Evolutionary conservation across 1,284 basidiomycete genomes (phyloP), one percentile per base, ranked within the genome.

Genomic region (Irpex sp.): DNA sequence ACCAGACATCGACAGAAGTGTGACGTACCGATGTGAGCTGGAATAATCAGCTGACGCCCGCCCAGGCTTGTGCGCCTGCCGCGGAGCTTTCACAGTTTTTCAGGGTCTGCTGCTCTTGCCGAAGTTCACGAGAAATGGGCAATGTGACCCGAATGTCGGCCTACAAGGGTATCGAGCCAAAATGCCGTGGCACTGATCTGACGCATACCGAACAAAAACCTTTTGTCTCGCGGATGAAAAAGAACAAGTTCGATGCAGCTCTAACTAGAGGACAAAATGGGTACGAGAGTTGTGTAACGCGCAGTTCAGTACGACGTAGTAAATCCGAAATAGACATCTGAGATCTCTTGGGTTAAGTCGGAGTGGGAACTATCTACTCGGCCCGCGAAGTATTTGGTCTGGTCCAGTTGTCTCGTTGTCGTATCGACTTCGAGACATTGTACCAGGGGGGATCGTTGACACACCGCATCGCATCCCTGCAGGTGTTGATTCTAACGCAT

Each of bases 71-170:
- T 56, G 54, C 54, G 54, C 11, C 54, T 56, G 54, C 54, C 54
- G 54, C 54, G 54, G 54, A 36, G 54, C 34, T 52, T 52, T 52
- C 49, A 52, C 49, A 52, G 49, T 17, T 36, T 9, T 36, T 56
- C 31, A 49, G 31, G 48, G 58, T 60, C 40, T 48, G 38, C 58
- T 48, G 38, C 38, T 52, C 58, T 48, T 49, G 7, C 40, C 47
- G 58, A 60, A 34, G 54, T 36, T 60, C 58, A 21, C 47, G 40
- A 51, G 58, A 60, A 36, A 15, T 60, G 31, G 17, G 44, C 58
- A 60, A 60, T 51, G 58, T 60, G 58, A 60, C 58, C 58, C 47
- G 26, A 38, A 36, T 19, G 9, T 48, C 34, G 44, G 58, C 36
- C n/a, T 40, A n/a, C 17, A 57, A 11, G 56, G 11, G 15, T 31